Percentiles rank a stretch among this genome's conserved stretches.
Evolutionary conservation across 1,284 basidiomycete species (phyloP).

Genomic region (Vanrija pseudolonga): DNA sequence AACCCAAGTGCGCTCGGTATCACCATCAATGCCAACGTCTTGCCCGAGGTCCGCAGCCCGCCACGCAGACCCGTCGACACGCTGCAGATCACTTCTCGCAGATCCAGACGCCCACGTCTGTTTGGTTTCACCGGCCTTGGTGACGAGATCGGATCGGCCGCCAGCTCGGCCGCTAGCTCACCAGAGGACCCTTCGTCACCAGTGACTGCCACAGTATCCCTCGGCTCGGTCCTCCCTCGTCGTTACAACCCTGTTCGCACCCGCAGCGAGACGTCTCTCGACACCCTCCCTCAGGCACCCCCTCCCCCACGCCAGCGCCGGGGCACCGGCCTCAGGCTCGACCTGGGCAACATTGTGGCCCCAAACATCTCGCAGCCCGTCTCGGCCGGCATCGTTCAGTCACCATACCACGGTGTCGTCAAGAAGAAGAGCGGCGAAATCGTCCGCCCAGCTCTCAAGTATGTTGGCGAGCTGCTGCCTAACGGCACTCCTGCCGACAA

Average conservation of each 20-base stretch:
- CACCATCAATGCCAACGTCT: constrained; percentile 19
- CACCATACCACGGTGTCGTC: constrained; percentile 46
- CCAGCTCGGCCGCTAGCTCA: constrained; percentile 24
- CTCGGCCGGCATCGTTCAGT: constrained; percentile 25
- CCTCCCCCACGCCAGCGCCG: constrained; percentile 15
- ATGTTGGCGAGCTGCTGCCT: constrained; percentile 52
- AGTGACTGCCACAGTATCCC: neutral
- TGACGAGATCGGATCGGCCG: constrained; percentile 24
- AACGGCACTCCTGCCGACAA: constrained; percentile 51
- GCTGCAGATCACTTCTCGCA: constrained; percentile 25
- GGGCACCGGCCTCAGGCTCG: constrained; percentile 48
- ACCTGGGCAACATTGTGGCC: constrained; percentile 41
- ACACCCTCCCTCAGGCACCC: constrained; percentile 14
- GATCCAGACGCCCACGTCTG: constrained; percentile 41
- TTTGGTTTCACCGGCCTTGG: constrained; percentile 47
- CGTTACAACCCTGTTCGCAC: constrained; percentile 27
- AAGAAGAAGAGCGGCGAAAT: constrained; percentile 91
- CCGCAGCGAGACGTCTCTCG: constrained; percentile 31
- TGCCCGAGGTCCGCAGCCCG: constrained; percentile 46
- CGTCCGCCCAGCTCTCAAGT: constrained; percentile 86
- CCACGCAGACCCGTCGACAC: constrained; percentile 27
- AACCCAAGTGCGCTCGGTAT: constrained; percentile 6
- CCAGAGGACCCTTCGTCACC: constrained; percentile 1
- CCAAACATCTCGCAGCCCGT: constrained; percentile 8
- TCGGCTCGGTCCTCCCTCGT: constrained; percentile 6